Conservation (phyloP, 2,329 filamentous ascomycete species). For the Pseudogymnoascus sp. region DNA sequence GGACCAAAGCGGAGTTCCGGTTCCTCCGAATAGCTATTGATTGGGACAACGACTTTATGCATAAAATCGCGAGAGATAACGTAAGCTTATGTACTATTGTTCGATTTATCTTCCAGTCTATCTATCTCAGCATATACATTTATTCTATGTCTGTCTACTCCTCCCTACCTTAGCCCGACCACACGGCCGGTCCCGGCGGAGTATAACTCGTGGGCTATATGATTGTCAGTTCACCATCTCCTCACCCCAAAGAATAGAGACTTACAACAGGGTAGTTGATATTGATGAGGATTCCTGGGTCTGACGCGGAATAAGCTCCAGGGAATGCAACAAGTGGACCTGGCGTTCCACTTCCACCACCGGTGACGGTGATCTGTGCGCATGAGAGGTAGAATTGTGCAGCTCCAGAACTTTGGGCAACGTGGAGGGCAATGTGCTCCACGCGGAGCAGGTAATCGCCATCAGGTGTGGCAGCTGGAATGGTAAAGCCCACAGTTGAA, state of each 20-base stretch:
- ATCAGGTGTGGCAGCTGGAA: conserved; percentile 28
- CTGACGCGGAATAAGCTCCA: conserved; percentile 28
- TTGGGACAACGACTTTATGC: background rate
- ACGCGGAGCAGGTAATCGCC: conserved; percentile 32
- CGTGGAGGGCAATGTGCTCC: conserved; percentile 28
- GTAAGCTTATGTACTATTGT: background rate
- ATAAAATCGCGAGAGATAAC: background rate
- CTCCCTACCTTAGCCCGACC: conserved; percentile 10
- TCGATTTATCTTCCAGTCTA: background rate
- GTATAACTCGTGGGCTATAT: conserved; percentile 21
- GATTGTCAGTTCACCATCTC: background rate
- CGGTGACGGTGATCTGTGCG: conserved; percentile 34
- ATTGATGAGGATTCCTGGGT: conserved; percentile 29
- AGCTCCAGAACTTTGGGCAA: conserved; percentile 11
- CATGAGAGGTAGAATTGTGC: conserved; percentile 29
- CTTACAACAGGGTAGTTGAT: conserved; percentile 30
- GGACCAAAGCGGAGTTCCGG: background rate
- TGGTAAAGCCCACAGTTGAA: conserved; percentile 26
- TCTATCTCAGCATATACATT: background rate
- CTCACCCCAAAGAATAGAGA: background rate
- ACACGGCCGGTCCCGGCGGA: conserved; percentile 21
- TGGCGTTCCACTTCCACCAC: conserved; percentile 31
- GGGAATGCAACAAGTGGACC: conserved; percentile 29
- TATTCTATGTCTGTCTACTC: background rate
- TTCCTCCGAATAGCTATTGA: background rate